phyloP scores from a whole-genome alignment of 108 stramenopile genomes.

The Fistulifera pelliculosa region DNA sequence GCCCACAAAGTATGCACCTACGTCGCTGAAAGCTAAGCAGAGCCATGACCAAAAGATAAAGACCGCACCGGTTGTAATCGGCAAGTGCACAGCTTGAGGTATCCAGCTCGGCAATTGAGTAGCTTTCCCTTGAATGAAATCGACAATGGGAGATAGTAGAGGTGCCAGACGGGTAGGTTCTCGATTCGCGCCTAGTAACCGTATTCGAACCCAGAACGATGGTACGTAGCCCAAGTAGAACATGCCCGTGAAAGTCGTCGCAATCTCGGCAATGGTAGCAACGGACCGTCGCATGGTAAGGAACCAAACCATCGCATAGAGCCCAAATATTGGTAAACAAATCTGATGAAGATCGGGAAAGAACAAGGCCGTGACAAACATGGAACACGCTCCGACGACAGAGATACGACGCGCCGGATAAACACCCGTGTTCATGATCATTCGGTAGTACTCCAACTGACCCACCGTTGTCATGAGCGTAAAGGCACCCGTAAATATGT shows the following conservation, averaged over 20 bases:
- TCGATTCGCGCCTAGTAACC: conserved; percentile 41
- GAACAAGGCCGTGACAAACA: conserved; percentile 81
- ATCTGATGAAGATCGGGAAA: conserved; percentile 75
- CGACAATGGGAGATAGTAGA: conserved; percentile 44
- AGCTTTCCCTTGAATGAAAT: conserved; percentile 33
- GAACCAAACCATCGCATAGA: conserved; percentile 89
- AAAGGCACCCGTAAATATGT: conserved; percentile 83
- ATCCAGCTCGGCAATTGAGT: conserved; percentile 42
- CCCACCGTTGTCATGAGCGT: conserved; percentile 81
- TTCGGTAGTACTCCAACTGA: conserved; percentile 94
- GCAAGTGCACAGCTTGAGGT: conserved; percentile 52
- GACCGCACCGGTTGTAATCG: conserved; percentile 80
- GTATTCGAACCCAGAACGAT: conserved; percentile 87
- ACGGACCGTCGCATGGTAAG: conserved; percentile 66
- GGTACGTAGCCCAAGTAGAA: conserved; percentile 95
- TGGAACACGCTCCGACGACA: conserved; percentile 71
- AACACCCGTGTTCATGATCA: conserved; percentile 88
- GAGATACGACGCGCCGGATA: conserved; percentile 88
- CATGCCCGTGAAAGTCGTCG: conserved; percentile 94
- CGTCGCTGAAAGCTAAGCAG: conserved; percentile 86
- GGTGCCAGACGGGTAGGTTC: conserved; percentile 61
- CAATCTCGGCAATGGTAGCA: conserved; percentile 86
- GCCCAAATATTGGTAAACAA: conserved; percentile 60
- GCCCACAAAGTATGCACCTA: conserved; percentile 92
- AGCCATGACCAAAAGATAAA: conserved; percentile 95